Conservation (phyloP, 2,329 filamentous ascomycete species). For the Arthrinium phaeospermum region DNA sequence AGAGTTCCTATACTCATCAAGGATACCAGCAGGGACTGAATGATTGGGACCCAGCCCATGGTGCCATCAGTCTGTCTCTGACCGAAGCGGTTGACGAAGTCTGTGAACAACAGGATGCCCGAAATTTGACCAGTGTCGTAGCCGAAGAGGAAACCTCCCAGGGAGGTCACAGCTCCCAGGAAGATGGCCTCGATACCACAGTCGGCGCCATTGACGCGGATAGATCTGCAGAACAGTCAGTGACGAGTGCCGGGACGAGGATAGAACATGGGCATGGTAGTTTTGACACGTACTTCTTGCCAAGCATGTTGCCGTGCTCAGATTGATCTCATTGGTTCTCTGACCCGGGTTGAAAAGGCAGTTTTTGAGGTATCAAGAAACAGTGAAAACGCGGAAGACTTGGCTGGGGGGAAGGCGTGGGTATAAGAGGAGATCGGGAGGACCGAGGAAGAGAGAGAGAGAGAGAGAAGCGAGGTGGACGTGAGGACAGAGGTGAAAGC, state of each 20-base stretch:
- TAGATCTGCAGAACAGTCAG: constrained; percentile 37
- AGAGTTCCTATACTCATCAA: constrained; percentile 62
- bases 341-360: not conserved
- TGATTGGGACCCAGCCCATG: constrained; percentile 47
- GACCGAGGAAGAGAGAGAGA: not conserved
- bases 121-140: constrained; percentile 69
- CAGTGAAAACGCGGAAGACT: not conserved
- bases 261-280: not conserved
- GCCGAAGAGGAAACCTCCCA: constrained; percentile 68
- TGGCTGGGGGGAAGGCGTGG: not conserved
- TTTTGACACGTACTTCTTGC: constrained; percentile 12
- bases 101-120: constrained; percentile 53
- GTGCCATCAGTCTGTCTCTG: constrained; percentile 46
- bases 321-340: constrained; percentile 12
- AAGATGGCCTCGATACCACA: constrained; percentile 48
- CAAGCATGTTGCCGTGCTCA: constrained; percentile 19
- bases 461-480: constrained; percentile 3
- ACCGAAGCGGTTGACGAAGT: constrained; percentile 64
- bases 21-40: constrained; percentile 59
- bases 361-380: not conserved
- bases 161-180: constrained; percentile 58
- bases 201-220: constrained; percentile 49
- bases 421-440: not conserved
- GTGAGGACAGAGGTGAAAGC: not conserved
- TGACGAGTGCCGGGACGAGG: not conserved